Evolutionary conservation across 305 asterid genomes (phyloP).

Genomic region (Rubia peregrina): DNA sequence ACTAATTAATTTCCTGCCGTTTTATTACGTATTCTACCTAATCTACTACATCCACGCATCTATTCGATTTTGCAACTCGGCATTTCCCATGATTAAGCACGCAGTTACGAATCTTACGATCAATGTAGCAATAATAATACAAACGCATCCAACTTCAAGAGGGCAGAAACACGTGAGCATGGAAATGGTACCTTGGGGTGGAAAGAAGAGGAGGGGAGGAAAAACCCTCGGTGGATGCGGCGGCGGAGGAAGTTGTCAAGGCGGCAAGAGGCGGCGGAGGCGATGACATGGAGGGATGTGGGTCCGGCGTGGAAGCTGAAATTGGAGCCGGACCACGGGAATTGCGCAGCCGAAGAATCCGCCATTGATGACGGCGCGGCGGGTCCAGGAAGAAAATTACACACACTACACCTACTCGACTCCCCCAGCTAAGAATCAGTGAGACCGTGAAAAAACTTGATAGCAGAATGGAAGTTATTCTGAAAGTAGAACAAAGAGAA

Average conservation of each 20-base stretch:
- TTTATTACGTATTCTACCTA: background rate
- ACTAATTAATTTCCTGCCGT: background rate
- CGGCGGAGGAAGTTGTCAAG: slow-evolving; percentile 40
- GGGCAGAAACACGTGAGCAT: background rate
- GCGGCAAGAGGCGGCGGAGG: slow-evolving; percentile 64
- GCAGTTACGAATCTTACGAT: background rate
- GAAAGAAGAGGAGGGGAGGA: slow-evolving; percentile 42
- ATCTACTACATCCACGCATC: background rate
- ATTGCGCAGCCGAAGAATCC: slow-evolving; percentile 23
- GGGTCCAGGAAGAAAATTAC: background rate
- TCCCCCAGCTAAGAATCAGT: background rate
- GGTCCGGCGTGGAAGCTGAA: slow-evolving; percentile 24
- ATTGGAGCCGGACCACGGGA: slow-evolving; percentile 28
- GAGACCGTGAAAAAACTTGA: too few species aligned
- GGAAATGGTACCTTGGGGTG: slow-evolving; percentile 29
- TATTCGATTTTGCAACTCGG: background rate
- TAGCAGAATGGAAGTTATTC: too few species aligned
- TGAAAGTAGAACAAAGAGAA: too few species aligned
- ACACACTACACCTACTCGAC: background rate
- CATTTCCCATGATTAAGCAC: background rate
- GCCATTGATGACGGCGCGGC: slow-evolving; percentile 17
- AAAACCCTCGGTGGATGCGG: slow-evolving; percentile 35
- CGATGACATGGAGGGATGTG: slow-evolving; percentile 30
- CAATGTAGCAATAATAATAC: background rate
- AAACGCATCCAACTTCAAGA: background rate